Evolutionary conservation across 2,329 filamentous ascomycete genomes (phyloP), one percentile per base, ranked within the genome.

Genomic region (Neodidymelliopsis sp.): DNA sequence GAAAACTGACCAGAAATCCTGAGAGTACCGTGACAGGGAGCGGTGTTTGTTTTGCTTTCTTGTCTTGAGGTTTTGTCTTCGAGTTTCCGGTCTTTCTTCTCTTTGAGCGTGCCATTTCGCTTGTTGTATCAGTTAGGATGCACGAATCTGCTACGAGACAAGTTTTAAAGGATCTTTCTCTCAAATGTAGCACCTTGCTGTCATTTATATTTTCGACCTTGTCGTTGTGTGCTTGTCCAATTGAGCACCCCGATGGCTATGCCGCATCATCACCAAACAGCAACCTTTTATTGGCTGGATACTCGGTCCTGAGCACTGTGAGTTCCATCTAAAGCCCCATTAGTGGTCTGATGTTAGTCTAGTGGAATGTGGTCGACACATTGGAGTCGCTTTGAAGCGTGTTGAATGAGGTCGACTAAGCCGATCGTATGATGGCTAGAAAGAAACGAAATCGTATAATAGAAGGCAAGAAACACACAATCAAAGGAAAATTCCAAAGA

Each of bases 11-110:
- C 54, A 86, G 60, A 39, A 86, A 86, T 0, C 83, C 83, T 1
- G 83, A 85, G 0, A 86, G 74, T 0, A 86, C 74, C 0, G 82
- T 86, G 2, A 86, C 83, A 4, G 83, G 84, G 4, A 86, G 69
- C 3, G 76, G 72, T 40, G 64, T 59, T 30, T 37, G 45, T 13
- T 49, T 55, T 27, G 20, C 46, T n/a, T 53, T 42, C 35, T 57
- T 51, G 4, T 27, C 40, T 23, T 45, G 41, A 13, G 41, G 22
- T 19, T 56, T 57, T 38, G 38, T 38, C n/a, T 48, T 47, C 9
- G 50, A 36, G 16, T 31, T 28, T 4, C 33, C 48, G 4, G 51
- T 58, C 33, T 57, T 63, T 50, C 55, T 60, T 44, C 53, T 49
- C 53, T 63, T 63, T 22, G 59, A 42, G 28, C 36, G 43, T 19